Conservation (phyloP, 179 eudicot genomes). For the Silene noctiflora region DNA sequence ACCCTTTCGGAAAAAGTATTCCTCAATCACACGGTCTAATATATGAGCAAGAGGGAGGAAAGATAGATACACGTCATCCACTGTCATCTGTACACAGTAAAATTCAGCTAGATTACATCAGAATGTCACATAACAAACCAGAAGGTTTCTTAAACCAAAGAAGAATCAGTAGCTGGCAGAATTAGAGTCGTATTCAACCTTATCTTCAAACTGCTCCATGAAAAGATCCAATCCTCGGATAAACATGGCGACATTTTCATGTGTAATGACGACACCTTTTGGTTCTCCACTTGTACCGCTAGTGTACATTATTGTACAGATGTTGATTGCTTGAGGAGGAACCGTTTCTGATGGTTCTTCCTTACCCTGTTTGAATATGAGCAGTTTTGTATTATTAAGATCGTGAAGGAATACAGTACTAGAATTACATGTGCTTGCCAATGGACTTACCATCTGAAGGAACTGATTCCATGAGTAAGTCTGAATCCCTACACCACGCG, state of each 20-base stretch:
- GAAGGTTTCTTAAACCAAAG: background rate
- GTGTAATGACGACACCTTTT: conserved; percentile 89
- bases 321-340: conserved; percentile 61
- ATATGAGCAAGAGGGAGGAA: conserved; percentile 94
- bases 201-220: conserved; percentile 87
- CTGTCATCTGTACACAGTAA: conserved; percentile 65
- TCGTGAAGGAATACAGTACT: conserved; percentile 3
- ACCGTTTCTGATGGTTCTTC: conserved; percentile 44
- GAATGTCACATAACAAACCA: background rate
- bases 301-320: conserved; percentile 91
- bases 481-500: conserved; percentile 42
- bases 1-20: conserved; percentile 82
- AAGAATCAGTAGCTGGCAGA: conserved; percentile 2
- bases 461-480: conserved; percentile 72
- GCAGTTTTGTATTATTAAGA: background rate
- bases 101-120: conserved; percentile 14
- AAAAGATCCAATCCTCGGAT: conserved; percentile 74
- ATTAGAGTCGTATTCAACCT: conserved; percentile 36
- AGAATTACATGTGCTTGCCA: background rate
- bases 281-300: conserved; percentile 98
- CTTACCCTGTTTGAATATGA: conserved; percentile 51
- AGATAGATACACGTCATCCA: conserved; percentile 80
- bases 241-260: conserved; percentile 55
- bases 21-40: conserved; percentile 91
- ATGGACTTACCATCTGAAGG: conserved; percentile 50